Evolutionary conservation across 352 stramenopile genomes (phyloP).

Genomic region (Globisporangium viniferum): DNA sequence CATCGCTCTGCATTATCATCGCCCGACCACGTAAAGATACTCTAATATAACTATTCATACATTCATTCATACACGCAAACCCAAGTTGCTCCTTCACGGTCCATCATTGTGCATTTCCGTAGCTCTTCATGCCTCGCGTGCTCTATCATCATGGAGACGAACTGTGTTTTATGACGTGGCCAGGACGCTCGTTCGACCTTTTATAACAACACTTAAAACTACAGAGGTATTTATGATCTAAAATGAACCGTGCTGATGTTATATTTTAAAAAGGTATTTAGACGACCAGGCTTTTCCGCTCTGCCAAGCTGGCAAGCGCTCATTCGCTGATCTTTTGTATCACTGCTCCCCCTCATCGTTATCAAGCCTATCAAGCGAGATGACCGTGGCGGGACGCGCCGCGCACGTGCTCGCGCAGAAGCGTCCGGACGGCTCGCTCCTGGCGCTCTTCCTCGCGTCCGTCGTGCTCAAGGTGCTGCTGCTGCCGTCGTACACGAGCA

Average conservation of each 20-base stretch:
- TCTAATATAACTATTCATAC: background rate
- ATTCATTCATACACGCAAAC: background rate
- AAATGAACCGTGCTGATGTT: too few relatives aligned
- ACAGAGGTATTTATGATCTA: background rate
- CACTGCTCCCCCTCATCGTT: background rate
- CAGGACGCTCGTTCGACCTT: background rate
- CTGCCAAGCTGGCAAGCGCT: slow-evolving; percentile 1
- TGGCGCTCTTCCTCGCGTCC: slow-evolving; percentile 47
- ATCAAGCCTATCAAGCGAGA: background rate
- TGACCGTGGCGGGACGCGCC: background rate
- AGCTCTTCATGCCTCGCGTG: background rate
- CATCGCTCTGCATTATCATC: background rate
- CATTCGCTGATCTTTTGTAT: slow-evolving; percentile 7
- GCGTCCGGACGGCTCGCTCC: slow-evolving; percentile 37
- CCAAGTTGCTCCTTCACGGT: background rate
- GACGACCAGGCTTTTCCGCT: background rate
- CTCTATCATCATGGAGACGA: background rate
- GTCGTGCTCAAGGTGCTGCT: slow-evolving; percentile 88
- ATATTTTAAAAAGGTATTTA: background rate
- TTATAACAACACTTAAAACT: background rate
- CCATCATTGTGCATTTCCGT: background rate
- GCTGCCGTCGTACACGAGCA: slow-evolving; percentile 92
- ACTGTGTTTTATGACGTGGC: background rate
- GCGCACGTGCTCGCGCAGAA: slow-evolving; percentile 16
- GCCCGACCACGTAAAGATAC: background rate